Percentiles rank a stretch among this genome's conserved stretches.
Evolutionary conservation across 2,329 filamentous ascomycete genomes (phyloP).

Genomic region (Epichloe uncinata): DNA sequence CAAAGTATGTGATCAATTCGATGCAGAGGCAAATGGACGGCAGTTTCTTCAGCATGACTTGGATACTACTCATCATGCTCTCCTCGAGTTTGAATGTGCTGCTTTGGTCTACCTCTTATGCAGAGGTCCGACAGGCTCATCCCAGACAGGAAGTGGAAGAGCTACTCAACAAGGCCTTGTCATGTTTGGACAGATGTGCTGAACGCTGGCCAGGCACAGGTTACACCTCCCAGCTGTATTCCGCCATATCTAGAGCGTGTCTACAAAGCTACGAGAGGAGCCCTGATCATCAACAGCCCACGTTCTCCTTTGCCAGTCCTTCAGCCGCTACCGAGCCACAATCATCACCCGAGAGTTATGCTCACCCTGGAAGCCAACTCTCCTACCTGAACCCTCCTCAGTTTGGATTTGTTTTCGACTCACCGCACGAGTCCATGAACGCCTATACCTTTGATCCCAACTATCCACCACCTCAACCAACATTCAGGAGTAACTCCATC

Average conservation of each 20-base stretch:
- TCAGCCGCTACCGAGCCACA: slow-evolving; percentile 18
- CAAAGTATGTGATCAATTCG: slow-evolving; percentile 68
- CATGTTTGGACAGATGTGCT: slow-evolving; percentile 66
- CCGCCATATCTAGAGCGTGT: slow-evolving; percentile 73
- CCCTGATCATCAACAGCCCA: slow-evolving; percentile 11
- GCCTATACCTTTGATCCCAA: slow-evolving; percentile 30
- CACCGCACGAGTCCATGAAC: slow-evolving; percentile 39
- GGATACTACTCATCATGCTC: slow-evolving; percentile 80
- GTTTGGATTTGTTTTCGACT: slow-evolving; percentile 46
- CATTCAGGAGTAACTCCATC: slow-evolving; percentile 53
- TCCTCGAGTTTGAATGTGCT: slow-evolving; percentile 89
- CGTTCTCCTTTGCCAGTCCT: slow-evolving; percentile 22
- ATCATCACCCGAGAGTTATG: slow-evolving; percentile 19
- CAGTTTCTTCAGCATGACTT: slow-evolving; percentile 71
- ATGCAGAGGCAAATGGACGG: slow-evolving; percentile 68
- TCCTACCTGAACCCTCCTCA: slow-evolving; percentile 36
- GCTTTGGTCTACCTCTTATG: slow-evolving; percentile 82
- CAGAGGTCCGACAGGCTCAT: slow-evolving; percentile 64
- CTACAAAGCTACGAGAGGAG: slow-evolving; percentile 68
- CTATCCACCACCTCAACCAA: slow-evolving; percentile 32
- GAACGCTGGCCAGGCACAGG: slow-evolving; percentile 86
- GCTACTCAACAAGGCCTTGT: slow-evolving; percentile 60
- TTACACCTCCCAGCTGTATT: slow-evolving; percentile 73
- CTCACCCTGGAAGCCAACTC: slow-evolving; percentile 17
- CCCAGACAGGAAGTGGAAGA: slow-evolving; percentile 61